A percentile compares a stretch with the other conserved stretches of the same genome.
Evolutionary conservation across 2,329 filamentous ascomycete species (phyloP).

Genomic region (Trichoderma aggressivum): DNA sequence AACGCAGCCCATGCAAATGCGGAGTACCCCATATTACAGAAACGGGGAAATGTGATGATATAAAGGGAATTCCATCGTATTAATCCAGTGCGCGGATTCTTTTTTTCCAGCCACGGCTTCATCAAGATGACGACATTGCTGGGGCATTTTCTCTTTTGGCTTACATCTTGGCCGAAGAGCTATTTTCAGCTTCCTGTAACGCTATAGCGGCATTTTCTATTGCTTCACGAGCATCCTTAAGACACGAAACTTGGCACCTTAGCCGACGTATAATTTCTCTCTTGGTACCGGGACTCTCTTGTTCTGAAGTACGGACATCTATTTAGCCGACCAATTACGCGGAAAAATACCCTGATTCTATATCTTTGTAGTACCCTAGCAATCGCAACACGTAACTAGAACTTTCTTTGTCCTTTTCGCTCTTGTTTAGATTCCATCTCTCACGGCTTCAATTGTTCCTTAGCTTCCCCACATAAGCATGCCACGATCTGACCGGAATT

Average conservation of each 20-base stretch:
- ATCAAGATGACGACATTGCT: constrained; percentile 1
- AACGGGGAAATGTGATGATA: neutral
- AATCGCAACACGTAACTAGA: neutral
- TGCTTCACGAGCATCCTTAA: too few species aligned
- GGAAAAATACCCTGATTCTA: neutral
- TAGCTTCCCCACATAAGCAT: neutral
- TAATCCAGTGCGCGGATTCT: neutral
- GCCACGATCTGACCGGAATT: neutral
- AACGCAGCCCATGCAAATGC: neutral
- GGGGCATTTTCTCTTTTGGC: neutral
- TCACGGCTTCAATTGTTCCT: neutral
- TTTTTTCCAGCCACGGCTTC: neutral
- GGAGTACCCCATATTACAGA: neutral
- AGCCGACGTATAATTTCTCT: neutral
- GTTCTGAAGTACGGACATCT: neutral
- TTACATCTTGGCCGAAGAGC: neutral
- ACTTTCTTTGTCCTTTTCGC: neutral
- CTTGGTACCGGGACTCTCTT: neutral
- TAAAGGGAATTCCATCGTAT: neutral
- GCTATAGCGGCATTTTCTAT: neutral
- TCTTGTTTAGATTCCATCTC: neutral
- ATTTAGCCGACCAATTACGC: neutral
- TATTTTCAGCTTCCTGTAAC: neutral
- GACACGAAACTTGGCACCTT: neutral
- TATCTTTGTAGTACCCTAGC: neutral